Percentiles rank a stretch among this genome's conserved stretches.
Evolutionary conservation across 2,329 filamentous ascomycete genomes (phyloP).

Genomic region (Penicillium sp.): DNA sequence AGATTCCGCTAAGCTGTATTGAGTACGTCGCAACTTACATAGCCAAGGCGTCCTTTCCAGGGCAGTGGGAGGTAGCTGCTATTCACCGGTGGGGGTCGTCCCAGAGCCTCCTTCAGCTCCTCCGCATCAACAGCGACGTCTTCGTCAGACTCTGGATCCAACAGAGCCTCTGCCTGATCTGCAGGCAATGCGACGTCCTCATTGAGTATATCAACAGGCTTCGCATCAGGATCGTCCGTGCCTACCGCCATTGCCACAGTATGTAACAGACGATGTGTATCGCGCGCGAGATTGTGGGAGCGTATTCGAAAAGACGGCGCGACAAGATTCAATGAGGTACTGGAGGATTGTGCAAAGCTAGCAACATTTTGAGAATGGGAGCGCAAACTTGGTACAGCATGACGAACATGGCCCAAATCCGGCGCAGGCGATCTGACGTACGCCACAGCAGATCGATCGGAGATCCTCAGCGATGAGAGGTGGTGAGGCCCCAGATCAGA

Average conservation of each 20-base stretch:
- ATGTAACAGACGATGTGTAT: background rate
- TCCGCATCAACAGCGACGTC: slow-evolving; percentile 51
- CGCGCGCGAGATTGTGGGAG: slow-evolving; percentile 1
- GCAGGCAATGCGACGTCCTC: slow-evolving; percentile 10
- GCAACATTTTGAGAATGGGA: background rate
- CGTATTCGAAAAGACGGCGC: slow-evolving; percentile 4
- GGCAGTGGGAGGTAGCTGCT: slow-evolving; percentile 79
- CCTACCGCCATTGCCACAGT: slow-evolving; percentile 6
- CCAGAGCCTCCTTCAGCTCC: slow-evolving; percentile 55
- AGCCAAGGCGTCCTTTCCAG: slow-evolving; percentile 85
- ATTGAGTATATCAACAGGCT: slow-evolving; percentile 19
- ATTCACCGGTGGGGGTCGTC: slow-evolving; percentile 70
- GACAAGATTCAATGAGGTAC: background rate
- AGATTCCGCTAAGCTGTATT: background rate
- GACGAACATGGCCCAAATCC: slow-evolving; percentile 14
- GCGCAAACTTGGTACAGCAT: slow-evolving; percentile 9
- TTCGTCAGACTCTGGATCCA: slow-evolving; percentile 54
- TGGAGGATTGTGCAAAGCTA: background rate
- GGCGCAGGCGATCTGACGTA: slow-evolving; percentile 20
- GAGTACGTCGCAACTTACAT: slow-evolving; percentile 54
- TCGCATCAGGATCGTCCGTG: slow-evolving; percentile 2
- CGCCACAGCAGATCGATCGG: slow-evolving; percentile 28
- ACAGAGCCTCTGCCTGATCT: slow-evolving; percentile 19
- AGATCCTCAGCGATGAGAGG: slow-evolving; percentile 25
- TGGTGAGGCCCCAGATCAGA: slow-evolving; percentile 26